These are phyloP conservation scores for Casuarina glauca DNA, from an alignment of 306 rosid species.

Conservation along the genomic window DNA sequence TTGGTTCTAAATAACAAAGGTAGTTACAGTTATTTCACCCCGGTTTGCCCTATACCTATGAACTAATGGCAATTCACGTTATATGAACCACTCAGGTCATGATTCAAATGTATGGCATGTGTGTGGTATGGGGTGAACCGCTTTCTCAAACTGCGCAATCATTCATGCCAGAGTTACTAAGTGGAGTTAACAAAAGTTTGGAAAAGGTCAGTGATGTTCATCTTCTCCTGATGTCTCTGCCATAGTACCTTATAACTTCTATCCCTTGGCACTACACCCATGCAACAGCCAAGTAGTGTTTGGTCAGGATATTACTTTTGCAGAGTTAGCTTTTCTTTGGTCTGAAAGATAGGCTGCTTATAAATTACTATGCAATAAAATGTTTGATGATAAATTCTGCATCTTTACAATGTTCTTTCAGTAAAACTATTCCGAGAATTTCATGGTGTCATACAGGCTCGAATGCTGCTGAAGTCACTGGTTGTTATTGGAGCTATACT, in stretches of 20 bases:
- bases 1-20: slow-evolving; percentile 19
- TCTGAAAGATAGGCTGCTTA: neutral
- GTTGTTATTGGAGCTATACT: slow-evolving; percentile 22
- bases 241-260: neutral
- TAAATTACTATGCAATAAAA: neutral
- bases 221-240: neutral
- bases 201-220: slow-evolving; percentile 31
- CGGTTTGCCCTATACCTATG: neutral
- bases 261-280: neutral
- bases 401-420: neutral
- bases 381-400: neutral
- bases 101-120: slow-evolving; percentile 42
- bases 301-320: neutral
- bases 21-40: neutral
- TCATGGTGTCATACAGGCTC: slow-evolving; percentile 9
- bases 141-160: slow-evolving; percentile 29
- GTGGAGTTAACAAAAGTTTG: slow-evolving; percentile 30
- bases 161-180: slow-evolving; percentile 40
- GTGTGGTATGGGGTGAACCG: slow-evolving; percentile 47
- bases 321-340: neutral
- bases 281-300: neutral
- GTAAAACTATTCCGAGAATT: neutral
- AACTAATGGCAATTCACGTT: slow-evolving; percentile 6
- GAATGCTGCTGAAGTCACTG: slow-evolving; percentile 10
- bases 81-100: slow-evolving; percentile 30